These are phyloP conservation scores for Mucor mucedo DNA, from an alignment of 371 early-diverging fungal genomes.

Conservation along the genomic window DNA sequence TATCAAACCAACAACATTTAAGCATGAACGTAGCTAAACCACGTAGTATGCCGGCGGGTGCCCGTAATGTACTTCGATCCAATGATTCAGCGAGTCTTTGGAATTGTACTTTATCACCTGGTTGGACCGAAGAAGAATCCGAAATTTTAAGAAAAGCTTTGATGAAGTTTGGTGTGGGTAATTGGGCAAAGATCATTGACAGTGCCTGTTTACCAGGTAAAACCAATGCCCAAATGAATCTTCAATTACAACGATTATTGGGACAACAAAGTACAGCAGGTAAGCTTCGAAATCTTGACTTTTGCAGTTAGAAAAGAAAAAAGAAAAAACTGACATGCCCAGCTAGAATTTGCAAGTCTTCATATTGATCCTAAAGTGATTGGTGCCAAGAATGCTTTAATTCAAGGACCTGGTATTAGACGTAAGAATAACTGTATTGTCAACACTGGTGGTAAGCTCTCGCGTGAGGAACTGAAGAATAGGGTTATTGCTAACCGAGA, in stretches of 20 bases:
- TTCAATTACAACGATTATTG: constrained; percentile 90
- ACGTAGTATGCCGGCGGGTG: constrained; percentile 87
- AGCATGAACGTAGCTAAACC: constrained; percentile 55
- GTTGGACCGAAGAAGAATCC: constrained; percentile 88
- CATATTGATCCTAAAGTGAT: constrained; percentile 89
- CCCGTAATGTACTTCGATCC: constrained; percentile 86
- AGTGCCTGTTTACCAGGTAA: constrained; percentile 85
- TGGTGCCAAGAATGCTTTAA: constrained; percentile 79
- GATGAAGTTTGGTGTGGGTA: constrained; percentile 91
- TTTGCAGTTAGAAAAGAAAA: not conserved
- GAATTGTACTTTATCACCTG: constrained; percentile 92
- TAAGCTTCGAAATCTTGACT: constrained; percentile 14
- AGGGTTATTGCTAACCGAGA: constrained; percentile 74
- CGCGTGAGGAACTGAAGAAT: constrained; percentile 75
- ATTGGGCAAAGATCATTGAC: constrained; percentile 93
- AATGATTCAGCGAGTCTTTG: constrained; percentile 91
- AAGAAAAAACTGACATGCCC: not conserved
- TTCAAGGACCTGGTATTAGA: constrained; percentile 80
- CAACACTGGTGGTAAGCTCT: constrained; percentile 78
- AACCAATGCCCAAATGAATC: constrained; percentile 93
- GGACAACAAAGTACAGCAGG: constrained; percentile 94
- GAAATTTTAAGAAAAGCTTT: constrained; percentile 82
- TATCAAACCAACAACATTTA: not conserved
- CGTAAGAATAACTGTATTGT: constrained; percentile 93
- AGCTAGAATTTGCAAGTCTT: constrained; percentile 83